A percentile compares a stretch with the other conserved stretches of the same genome.
phyloP scores from a whole-genome alignment of 352 stramenopile species.

The Phytophthora crassamura region DNA sequence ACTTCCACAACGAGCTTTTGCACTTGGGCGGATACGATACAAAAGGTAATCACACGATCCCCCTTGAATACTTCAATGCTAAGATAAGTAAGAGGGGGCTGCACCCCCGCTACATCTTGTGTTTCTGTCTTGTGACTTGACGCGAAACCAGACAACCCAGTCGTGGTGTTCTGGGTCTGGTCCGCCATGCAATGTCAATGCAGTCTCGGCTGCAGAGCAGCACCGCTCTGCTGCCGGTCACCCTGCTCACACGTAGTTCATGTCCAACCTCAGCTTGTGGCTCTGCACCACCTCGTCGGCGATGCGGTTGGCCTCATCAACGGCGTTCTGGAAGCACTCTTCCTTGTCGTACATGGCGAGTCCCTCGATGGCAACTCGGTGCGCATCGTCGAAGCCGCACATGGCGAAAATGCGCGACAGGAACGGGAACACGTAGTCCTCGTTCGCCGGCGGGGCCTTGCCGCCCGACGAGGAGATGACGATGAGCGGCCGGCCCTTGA shows the following conservation, averaged over 20 bases:
- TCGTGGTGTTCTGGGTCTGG: too few relatives aligned
- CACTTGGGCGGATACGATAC: too few relatives aligned
- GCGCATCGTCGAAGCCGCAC: conserved; percentile 72
- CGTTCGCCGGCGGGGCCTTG: conserved; percentile 56
- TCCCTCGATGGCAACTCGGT: conserved; percentile 70
- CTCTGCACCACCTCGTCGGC: conserved; percentile 63
- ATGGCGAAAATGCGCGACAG: conserved; percentile 79
- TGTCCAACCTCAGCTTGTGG: conserved; percentile 60
- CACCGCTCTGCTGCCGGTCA: neutral
- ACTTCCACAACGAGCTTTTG: too few relatives aligned
- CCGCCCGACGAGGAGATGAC: conserved; percentile 80
- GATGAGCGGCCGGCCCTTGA: conserved; percentile 65
- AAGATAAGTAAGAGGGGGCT: too few relatives aligned
- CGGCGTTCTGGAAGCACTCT: conserved; percentile 60
- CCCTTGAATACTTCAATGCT: too few relatives aligned
- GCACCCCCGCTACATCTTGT: too few relatives aligned
- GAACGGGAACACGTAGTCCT: conserved; percentile 79
- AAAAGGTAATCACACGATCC: too few relatives aligned
- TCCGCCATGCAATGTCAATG: too few relatives aligned
- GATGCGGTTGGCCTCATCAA: conserved; percentile 61
- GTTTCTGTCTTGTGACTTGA: too few relatives aligned
- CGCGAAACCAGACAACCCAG: too few relatives aligned
- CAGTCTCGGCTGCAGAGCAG: neutral
- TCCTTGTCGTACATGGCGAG: conserved; percentile 76
- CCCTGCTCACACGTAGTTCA: conserved; percentile 34